Base-by-base conservation (phyloP, 306 rosid genomes). In the Begonia fuchsioides region DNA sequence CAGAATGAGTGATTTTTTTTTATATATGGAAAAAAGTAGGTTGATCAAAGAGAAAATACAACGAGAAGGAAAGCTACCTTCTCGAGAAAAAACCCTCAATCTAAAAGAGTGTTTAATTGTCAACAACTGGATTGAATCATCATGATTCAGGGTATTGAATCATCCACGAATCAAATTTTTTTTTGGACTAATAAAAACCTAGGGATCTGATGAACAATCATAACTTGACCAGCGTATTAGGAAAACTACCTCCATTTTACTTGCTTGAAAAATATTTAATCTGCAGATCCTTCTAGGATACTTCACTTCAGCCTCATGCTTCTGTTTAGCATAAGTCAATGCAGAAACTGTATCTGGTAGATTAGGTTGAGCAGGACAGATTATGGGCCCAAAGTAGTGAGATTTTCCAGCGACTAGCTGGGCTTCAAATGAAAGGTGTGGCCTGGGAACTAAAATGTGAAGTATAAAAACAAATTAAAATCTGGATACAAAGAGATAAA, bases 341-440 rank as follows among this genome's bases (percentile, higher is more conserved):
- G 60, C 59, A 66, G 94, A 79, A 57, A 66, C 60, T 19, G 68
- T 56, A 62, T 72, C 59, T 51, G 98, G 85, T 6, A 56, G 69
- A 51, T 16, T 64, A 11, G 92, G 87, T 63, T 79, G 71, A 68
- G 60, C 73, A 41, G 95, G 87, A 64, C 94, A 90, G 70, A 69
- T 77, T 57, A 90, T 66, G 54, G 83, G 63, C 51, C 77, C 87
- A 55, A 90, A 79, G 49, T 81, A 87, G 48, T 85, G 93, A 55
- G 87, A 81, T 74, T 73, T 90, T 57, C 98, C 98, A 51, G 77
- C 76, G 61, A 90, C 95, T 47, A 90, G 72, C 67, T 90, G 95
- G 54, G 95, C 94, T 82, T 90, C 98, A 75, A 90, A 90, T 55
- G 86, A 79, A 62, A 90, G 87, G 74, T 90, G 98, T 59, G 94